A percentile compares a stretch with the other conserved stretches of the same genome.
These are phyloP conservation scores for Malania oleifera DNA, from an alignment of 164 flowering plant genomes.

Conservation along the genomic window DNA sequence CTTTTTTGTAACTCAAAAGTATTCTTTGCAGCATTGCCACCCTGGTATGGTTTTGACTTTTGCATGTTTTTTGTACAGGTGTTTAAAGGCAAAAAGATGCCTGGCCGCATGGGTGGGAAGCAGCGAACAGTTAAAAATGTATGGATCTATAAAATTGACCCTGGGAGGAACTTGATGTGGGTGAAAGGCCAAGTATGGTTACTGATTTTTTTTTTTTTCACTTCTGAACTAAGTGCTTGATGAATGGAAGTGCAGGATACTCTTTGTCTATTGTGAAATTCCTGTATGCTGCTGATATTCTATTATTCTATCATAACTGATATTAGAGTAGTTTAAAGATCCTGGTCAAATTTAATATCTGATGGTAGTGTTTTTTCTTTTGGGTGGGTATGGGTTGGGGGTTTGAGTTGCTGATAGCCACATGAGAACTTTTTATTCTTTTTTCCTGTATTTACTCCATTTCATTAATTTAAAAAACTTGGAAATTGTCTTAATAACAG, in stretches of 20 bases:
- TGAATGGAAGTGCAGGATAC: no score
- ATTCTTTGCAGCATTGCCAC: not conserved
- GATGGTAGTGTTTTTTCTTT: not conserved
- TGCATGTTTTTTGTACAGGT: conserved; percentile 40
- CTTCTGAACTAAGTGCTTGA: conserved; percentile 5
- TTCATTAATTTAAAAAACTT: not conserved
- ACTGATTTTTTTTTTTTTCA: not conserved
- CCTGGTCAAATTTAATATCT: no score
- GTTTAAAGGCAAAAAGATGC: conserved; percentile 87
- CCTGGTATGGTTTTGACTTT: not conserved
- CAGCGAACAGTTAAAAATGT: conserved; percentile 83
- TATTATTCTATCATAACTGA: no score
- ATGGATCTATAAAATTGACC: conserved; percentile 91
- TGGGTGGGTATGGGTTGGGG: not conserved
- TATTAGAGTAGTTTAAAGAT: no score
- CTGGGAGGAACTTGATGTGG: conserved; percentile 86
- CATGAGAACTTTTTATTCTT: not conserved
- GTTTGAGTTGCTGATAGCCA: not conserved
- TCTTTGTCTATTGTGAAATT: no score
- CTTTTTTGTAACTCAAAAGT: no score
- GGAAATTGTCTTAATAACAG: conserved; percentile 25
- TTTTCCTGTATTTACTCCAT: no score
- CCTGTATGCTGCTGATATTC: no score
- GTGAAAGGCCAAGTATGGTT: conserved; percentile 84
- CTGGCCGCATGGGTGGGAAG: conserved; percentile 91